Evolutionary conservation across 768 basidiomycete genomes (phyloP), one percentile per base, ranked within the genome.

Genomic region (Gautieria morchelliformis): DNA sequence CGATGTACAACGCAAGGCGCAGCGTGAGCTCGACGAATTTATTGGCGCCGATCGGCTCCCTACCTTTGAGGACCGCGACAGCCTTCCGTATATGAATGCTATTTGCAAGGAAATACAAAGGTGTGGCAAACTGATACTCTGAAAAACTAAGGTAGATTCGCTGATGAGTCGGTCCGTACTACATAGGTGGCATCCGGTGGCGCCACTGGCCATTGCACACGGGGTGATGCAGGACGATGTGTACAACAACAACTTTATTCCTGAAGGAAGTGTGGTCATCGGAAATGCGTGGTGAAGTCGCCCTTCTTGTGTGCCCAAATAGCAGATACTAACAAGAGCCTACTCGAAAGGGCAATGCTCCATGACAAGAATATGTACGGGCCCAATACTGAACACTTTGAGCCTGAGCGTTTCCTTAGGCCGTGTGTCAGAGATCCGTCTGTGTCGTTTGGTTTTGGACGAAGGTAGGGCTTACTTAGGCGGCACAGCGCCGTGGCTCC

Each of bases 11-110:
- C 42, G 33, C 20, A 58, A 60, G 40, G 62, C 60, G 1, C 62
- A 61, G 46, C 58, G n/a, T n/a, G 65, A 66, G 47, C 58, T 66
- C 20, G n/a, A n/a, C n/a, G 64, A 50, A 1, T 52, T 58, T 14
- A 42, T 62, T 19, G 59, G 61, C 14, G 22, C 37, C 19, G 59
- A 63, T 10, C 49, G 65, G 1, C 35, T 64, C 15, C 50, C 56
- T 5, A 50, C 19, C 0, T 45, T 52, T 1, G 55, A 40, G 39
- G 58, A 59, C 35, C 45, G 50, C 19, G 22, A 51, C 15, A 17
- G 20, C 17, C 58, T 61, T 20, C 60, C 60, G 15, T 61, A 61
- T 24, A 27, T 58, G 14, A 44, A 61, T 20, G 60, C 58, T 10
- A 11, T 49, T 7, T 47, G 49, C 27, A 58, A 53, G 11, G 60